phyloP scores from a whole-genome alignment of 2,329 filamentous ascomycete species.

The Fusarium sublunatum region DNA sequence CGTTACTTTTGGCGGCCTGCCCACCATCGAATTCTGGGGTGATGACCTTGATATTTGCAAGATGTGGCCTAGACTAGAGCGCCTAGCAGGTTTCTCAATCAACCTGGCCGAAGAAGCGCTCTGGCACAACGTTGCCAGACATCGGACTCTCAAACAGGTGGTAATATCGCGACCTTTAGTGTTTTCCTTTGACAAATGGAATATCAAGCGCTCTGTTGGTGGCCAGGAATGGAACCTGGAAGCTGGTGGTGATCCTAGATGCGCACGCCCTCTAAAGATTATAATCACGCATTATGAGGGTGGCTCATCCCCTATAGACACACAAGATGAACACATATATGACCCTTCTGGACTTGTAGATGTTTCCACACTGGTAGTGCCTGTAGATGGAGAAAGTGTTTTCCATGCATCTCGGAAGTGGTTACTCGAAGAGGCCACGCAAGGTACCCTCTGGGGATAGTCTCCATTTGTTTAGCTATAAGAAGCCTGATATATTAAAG shows the following conservation, averaged over 20 bases:
- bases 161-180: conserved; percentile 23
- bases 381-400: conserved; percentile 8
- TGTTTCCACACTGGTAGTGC: conserved; percentile 14
- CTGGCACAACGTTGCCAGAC: conserved; percentile 25
- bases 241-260: conserved; percentile 25
- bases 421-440: conserved; percentile 23
- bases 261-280: conserved; percentile 28
- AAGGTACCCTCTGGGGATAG: conserved; percentile 21
- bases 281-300: conserved; percentile 31
- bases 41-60: neutral
- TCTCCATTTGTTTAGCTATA: no score
- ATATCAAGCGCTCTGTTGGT: conserved; percentile 23
- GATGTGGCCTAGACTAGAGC: conserved; percentile 24
- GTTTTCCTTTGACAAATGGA: conserved; percentile 21
- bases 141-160: conserved; percentile 14
- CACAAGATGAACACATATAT: neutral
- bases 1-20: conserved; percentile 26
- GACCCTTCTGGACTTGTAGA: conserved; percentile 16
- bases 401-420: conserved; percentile 33
- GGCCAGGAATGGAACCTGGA: conserved; percentile 21
- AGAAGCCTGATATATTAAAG: no score
- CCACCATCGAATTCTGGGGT: conserved; percentile 27
- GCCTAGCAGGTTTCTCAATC: conserved; percentile 30
- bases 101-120: conserved; percentile 26
- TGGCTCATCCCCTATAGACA: conserved; percentile 15